A percentile compares a stretch with the other conserved stretches of the same genome.
These are phyloP conservation scores for Hypoxylon perforatum DNA, from an alignment of 495 filamentous ascomycete genomes.

Conservation along the genomic window DNA sequence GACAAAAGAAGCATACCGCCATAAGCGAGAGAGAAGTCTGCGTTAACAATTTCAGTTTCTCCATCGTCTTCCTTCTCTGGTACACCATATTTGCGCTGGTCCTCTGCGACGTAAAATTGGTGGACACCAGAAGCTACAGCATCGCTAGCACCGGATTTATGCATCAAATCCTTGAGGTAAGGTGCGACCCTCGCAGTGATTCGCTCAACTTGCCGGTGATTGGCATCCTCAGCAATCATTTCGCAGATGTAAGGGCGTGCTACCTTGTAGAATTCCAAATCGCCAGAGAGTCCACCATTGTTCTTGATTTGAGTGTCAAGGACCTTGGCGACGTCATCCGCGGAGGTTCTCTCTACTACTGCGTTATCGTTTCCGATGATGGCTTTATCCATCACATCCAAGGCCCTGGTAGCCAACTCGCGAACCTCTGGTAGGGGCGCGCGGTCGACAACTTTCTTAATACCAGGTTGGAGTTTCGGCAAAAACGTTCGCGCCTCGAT, in stretches of 20 bases:
- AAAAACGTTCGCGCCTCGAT: constrained; percentile 96
- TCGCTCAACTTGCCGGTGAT: constrained; percentile 80
- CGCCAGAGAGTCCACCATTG: constrained; percentile 68
- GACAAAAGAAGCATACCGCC: constrained; percentile 98
- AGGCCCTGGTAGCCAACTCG: constrained; percentile 83
- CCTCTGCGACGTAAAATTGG: constrained; percentile 79
- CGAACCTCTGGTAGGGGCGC: constrained; percentile 95
- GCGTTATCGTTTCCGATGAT: constrained; percentile 80
- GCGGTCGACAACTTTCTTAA: constrained; percentile 85
- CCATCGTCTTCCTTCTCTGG: constrained; percentile 86
- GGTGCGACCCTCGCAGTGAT: constrained; percentile 73
- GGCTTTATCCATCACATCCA: constrained; percentile 91
- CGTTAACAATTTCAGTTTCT: constrained; percentile 93
- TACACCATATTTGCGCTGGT: constrained; percentile 85
- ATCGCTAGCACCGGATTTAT: constrained; percentile 62
- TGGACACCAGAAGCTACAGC: constrained; percentile 74
- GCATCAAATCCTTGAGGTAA: constrained; percentile 79
- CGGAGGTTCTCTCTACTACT: constrained; percentile 74
- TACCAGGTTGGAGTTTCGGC: constrained; percentile 93
- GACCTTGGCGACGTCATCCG: constrained; percentile 79
- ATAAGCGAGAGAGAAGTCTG: constrained; percentile 96
- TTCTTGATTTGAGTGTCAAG: constrained; percentile 80
- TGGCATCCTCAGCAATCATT: constrained; percentile 91
- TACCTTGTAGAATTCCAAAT: constrained; percentile 73
- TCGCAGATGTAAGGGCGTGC: constrained; percentile 79